Conservation (phyloP, 2,329 filamentous ascomycete genomes). For the Anthostomella pinea region DNA sequence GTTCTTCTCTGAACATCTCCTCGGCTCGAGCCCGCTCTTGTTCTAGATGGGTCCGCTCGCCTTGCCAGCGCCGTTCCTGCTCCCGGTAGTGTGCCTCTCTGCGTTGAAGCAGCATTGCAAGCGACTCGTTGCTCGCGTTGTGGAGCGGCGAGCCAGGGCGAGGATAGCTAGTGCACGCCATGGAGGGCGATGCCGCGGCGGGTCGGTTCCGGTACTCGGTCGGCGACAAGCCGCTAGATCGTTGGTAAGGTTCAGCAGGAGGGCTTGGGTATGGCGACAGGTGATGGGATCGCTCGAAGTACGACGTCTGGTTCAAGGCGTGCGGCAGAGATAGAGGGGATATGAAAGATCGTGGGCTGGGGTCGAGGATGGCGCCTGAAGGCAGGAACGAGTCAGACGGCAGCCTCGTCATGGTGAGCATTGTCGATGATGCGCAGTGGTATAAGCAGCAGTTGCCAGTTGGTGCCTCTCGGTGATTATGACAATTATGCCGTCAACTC, state of each 20-base stretch:
- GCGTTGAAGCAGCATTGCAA: slow-evolving; percentile 23
- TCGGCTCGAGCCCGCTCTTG: slow-evolving; percentile 52
- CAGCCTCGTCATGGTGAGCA: slow-evolving; percentile 40
- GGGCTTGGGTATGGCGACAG: slow-evolving; percentile 24
- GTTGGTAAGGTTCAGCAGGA: slow-evolving; percentile 21
- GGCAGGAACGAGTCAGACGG: slow-evolving; percentile 43
- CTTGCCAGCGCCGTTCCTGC: slow-evolving; percentile 48
- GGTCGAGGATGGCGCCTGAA: slow-evolving; percentile 32
- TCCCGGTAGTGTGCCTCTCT: slow-evolving; percentile 28
- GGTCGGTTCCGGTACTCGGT: slow-evolving; percentile 18
- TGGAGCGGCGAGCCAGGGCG: slow-evolving; percentile 19
- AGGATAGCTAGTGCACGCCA: slow-evolving; percentile 12
- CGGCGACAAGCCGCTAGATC: slow-evolving; percentile 34
- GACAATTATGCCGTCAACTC: too few species aligned
- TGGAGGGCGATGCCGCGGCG: slow-evolving; percentile 22
- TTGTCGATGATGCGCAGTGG: slow-evolving; percentile 16
- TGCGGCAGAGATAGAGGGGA: slow-evolving; percentile 36
- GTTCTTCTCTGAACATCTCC: slow-evolving; percentile 55
- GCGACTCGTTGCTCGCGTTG: slow-evolving; percentile 18
- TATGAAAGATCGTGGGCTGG: slow-evolving; percentile 31
- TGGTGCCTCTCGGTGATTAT: too few species aligned
- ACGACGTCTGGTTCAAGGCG: slow-evolving; percentile 32
- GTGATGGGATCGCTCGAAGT: slow-evolving; percentile 34
- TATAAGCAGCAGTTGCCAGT: too few species aligned
- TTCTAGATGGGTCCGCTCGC: slow-evolving; percentile 52